A percentile compares a stretch with the other conserved stretches of the same genome.
phyloP scores from a whole-genome alignment of 352 stramenopile genomes.

The Pythium apleroticum region DNA sequence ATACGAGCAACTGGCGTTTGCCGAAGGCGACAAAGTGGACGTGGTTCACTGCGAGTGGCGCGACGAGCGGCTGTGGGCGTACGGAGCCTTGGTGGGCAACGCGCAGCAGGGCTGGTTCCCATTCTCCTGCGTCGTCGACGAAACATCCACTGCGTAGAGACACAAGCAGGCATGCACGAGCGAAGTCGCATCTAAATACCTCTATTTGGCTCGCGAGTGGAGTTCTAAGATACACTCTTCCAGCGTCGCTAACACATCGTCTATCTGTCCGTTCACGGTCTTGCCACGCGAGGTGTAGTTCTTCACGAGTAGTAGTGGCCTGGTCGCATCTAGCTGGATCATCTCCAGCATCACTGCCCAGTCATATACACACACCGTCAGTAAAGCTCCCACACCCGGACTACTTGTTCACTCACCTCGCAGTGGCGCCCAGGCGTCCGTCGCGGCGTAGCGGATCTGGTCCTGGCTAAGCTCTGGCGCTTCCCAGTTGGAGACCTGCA shows the following conservation, averaged over 20 bases:
- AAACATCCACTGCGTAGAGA: background rate
- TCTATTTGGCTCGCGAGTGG: slow-evolving; percentile 11
- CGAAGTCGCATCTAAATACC: slow-evolving; percentile 23
- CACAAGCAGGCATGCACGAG: background rate
- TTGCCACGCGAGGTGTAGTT: slow-evolving; percentile 54
- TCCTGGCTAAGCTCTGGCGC: slow-evolving; percentile 53
- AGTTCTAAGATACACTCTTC: slow-evolving; percentile 24
- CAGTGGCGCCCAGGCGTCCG: slow-evolving; percentile 74
- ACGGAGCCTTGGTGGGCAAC: slow-evolving; percentile 1
- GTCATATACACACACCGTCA: slow-evolving; percentile 5
- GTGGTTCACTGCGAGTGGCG: slow-evolving; percentile 30
- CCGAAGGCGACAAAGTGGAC: slow-evolving; percentile 17
- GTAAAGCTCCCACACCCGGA: background rate
- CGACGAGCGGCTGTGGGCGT: slow-evolving; percentile 26
- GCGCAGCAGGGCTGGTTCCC: slow-evolving; percentile 30
- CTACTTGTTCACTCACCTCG: slow-evolving; percentile 39
- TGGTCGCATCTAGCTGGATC: slow-evolving; percentile 66
- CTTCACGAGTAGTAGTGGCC: slow-evolving; percentile 56
- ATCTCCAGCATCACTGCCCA: slow-evolving; percentile 69
- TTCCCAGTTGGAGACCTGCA: slow-evolving; percentile 88
- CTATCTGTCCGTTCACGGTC: slow-evolving; percentile 39
- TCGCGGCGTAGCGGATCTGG: slow-evolving; percentile 81
- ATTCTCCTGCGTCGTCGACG: slow-evolving; percentile 25
- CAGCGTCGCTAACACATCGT: slow-evolving; percentile 53
- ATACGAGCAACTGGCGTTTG: slow-evolving; percentile 2